These are phyloP conservation scores for Firmiana major DNA, from an alignment of 345 rosid genomes.

Conservation along the genomic window DNA sequence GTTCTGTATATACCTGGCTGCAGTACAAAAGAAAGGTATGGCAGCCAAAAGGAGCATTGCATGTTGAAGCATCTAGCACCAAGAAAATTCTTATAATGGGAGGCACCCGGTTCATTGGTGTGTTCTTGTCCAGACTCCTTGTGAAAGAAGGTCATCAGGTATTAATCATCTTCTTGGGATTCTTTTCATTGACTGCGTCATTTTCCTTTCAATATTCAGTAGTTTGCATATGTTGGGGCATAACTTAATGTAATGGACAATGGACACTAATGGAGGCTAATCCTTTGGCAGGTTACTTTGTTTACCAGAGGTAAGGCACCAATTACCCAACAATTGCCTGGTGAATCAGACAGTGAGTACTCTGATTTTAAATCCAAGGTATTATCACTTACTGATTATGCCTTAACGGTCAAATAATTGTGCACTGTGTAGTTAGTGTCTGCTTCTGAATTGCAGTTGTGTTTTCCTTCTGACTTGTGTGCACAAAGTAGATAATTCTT, in stretches of 20 bases:
- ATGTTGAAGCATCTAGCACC: conserved; percentile 66
- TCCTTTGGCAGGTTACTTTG: conserved; percentile 29
- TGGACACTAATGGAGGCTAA: conserved; percentile 12
- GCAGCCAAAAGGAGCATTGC: conserved; percentile 65
- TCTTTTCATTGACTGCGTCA: neutral
- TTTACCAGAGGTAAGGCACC: conserved; percentile 95
- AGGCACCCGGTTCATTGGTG: conserved; percentile 87
- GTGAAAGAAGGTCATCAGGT: conserved; percentile 96
- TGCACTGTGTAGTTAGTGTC: neutral
- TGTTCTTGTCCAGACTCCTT: conserved; percentile 83
- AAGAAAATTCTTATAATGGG: conserved; percentile 97
- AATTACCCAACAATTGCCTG: conserved; percentile 76
- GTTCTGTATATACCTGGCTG: neutral
- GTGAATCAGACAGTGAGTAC: conserved; percentile 83
- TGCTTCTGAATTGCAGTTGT: neutral
- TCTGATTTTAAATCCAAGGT: conserved; percentile 91
- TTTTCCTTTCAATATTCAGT: neutral
- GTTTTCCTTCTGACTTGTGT: too few relatives aligned
- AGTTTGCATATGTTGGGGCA: neutral
- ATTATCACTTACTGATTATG: neutral
- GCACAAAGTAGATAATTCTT: neutral
- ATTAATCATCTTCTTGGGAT: neutral
- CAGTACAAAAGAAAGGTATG: conserved; percentile 71
- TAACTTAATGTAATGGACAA: neutral
- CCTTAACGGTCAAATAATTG: neutral